phyloP scores from a whole-genome alignment of 257 asterid species.

The Solanum chilense region DNA sequence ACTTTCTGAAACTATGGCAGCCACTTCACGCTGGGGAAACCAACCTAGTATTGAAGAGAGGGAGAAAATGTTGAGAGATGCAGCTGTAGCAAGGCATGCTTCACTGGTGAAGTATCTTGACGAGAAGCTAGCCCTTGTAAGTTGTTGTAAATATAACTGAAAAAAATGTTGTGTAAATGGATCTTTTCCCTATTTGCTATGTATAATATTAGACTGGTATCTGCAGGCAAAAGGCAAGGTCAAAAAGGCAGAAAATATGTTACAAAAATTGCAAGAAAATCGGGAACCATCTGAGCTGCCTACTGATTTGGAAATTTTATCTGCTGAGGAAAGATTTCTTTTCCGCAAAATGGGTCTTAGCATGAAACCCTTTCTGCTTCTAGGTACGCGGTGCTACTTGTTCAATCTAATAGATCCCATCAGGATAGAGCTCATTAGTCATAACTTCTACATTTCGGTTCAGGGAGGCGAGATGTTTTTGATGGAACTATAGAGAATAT shows the following conservation, averaged over 20 bases:
- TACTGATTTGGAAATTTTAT: constrained; percentile 72
- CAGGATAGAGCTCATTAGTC: not conserved
- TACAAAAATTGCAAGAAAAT: constrained; percentile 45
- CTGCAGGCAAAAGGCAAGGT: constrained; percentile 74
- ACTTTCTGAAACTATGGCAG: constrained; percentile 85
- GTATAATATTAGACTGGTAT: not conserved
- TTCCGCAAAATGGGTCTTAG: constrained; percentile 76
- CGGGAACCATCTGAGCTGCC: constrained; percentile 58
- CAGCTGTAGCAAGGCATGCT: constrained; percentile 47
- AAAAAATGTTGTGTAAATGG: not conserved
- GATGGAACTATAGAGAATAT: constrained; percentile 91
- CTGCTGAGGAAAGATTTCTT: constrained; percentile 78
- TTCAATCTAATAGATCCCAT: not conserved
- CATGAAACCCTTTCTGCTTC: constrained; percentile 73
- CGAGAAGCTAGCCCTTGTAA: constrained; percentile 61
- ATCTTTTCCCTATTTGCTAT: not conserved
- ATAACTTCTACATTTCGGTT: not conserved
- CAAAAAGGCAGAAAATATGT: constrained; percentile 49
- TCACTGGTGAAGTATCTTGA: constrained; percentile 52
- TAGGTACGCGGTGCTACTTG: constrained; percentile 36
- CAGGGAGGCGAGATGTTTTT: constrained; percentile 82
- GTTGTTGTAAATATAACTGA: constrained; percentile 13
- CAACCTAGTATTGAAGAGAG: constrained; percentile 35
- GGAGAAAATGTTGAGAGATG: constrained; percentile 72
- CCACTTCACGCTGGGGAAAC: constrained; percentile 70